Conservation (phyloP, 805 yeast genomes). For the Wickerhamomyces hampshirensis region DNA sequence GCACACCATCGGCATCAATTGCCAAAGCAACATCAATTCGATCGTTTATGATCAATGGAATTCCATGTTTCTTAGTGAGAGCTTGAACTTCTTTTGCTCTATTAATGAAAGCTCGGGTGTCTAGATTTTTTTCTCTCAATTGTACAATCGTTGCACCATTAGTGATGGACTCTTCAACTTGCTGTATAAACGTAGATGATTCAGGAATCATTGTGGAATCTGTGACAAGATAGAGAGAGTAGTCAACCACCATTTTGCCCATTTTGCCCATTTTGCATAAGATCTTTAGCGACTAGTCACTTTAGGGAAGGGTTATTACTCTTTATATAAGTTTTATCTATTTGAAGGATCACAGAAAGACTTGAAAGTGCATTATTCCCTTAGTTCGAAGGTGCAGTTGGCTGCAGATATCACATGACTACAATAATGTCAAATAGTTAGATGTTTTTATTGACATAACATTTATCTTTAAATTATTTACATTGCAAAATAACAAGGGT, state of each 20-base stretch:
- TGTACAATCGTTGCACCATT: conserved; percentile 82
- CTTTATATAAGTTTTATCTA: too few relatives aligned
- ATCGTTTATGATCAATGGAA: conserved; percentile 84
- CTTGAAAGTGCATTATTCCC: not conserved
- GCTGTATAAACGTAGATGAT: conserved; percentile 48
- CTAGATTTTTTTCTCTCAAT: conserved; percentile 71
- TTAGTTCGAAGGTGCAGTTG: too few relatives aligned
- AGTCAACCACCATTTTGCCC: conserved; percentile 31
- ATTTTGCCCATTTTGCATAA: not conserved
- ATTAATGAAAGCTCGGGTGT: conserved; percentile 61
- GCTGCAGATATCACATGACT: too few relatives aligned
- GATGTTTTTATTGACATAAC: too few relatives aligned
- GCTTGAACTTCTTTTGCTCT: conserved; percentile 58
- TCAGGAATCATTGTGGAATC: conserved; percentile 72
- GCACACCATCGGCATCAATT: conserved; percentile 85
- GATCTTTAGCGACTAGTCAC: not conserved
- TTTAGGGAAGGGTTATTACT: too few relatives aligned
- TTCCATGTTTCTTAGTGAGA: conserved; percentile 50
- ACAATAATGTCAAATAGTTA: too few relatives aligned
- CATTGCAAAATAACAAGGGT: too few relatives aligned
- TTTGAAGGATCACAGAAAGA: not conserved
- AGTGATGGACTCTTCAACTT: conserved; percentile 56
- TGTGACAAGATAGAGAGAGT: conserved; percentile 72
- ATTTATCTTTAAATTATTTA: too few relatives aligned
- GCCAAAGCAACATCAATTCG: conserved; percentile 88